These are phyloP conservation scores for Tolypocladium tundrense DNA, from an alignment of 2,329 filamentous ascomycete genomes.

Conservation along the genomic window DNA sequence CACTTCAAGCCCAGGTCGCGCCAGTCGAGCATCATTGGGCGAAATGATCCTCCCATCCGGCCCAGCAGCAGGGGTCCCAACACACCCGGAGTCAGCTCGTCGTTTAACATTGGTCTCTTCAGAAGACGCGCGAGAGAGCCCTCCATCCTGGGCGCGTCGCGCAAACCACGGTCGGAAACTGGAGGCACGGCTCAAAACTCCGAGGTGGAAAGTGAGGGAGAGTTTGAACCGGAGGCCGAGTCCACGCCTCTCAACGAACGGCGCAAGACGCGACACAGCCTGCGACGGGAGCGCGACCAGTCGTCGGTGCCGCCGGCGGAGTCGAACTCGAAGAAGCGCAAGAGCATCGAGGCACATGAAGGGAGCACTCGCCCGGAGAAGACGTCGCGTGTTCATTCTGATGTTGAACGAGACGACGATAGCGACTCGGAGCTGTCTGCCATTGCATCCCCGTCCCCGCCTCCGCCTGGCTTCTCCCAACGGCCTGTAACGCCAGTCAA, in stretches of 20 bases:
- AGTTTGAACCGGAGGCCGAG: slow-evolving; percentile 55
- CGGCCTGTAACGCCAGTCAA: slow-evolving; percentile 33
- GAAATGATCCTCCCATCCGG: slow-evolving; percentile 40
- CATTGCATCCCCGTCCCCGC: slow-evolving; percentile 23
- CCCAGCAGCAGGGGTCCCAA: slow-evolving; percentile 40
- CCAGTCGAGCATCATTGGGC: slow-evolving; percentile 39
- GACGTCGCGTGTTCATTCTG: slow-evolving; percentile 17
- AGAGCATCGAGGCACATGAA: slow-evolving; percentile 37
- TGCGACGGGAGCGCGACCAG: slow-evolving; percentile 10
- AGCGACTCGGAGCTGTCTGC: slow-evolving; percentile 29
- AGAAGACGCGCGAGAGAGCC: slow-evolving; percentile 47
- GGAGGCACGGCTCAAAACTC: slow-evolving; percentile 19
- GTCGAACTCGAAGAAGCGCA: slow-evolving; percentile 41
- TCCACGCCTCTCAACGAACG: slow-evolving; percentile 50
- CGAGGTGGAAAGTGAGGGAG: slow-evolving; percentile 30
- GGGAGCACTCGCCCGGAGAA: slow-evolving; percentile 26
- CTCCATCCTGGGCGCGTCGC: slow-evolving; percentile 47
- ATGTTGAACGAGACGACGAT: slow-evolving; percentile 13
- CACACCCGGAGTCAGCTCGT: slow-evolving; percentile 37
- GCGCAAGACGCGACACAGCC: slow-evolving; percentile 25
- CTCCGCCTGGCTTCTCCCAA: slow-evolving; percentile 12
- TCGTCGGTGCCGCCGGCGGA: slow-evolving; percentile 15
- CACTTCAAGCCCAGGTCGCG: slow-evolving; percentile 35
- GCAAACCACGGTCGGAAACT: slow-evolving; percentile 28
- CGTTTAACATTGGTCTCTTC: slow-evolving; percentile 48